Evolutionary conservation across 2,329 filamentous ascomycete genomes (phyloP), one percentile per base, ranked within the genome.

Genomic region (Lasiodiplodia sp.): DNA sequence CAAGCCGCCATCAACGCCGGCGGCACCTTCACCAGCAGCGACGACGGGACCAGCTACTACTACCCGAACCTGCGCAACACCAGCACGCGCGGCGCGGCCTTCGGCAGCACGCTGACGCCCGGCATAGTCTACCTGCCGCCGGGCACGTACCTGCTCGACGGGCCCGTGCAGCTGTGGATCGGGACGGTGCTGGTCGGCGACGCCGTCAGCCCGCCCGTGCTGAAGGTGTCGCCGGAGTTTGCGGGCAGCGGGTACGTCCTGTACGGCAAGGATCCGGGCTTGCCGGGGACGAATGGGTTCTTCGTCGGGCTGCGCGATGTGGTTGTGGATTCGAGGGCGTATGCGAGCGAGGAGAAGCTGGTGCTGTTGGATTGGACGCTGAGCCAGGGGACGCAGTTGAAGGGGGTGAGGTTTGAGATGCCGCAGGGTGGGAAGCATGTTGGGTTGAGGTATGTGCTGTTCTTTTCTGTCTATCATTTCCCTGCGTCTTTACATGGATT

Each of bases 341-440:
- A 71, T 14, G 14, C 68, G 11, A n/a, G 2, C 7, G 67, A 68
- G 14, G 60, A 69, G 16, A 66, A 70, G 3, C 62, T 75, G 34
- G 74, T 71, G 44, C 68, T 66, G 11, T 57, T 77, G 51, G 72
- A 76, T 21, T 77, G 76, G 75, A 71, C 72, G 34, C 74, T 76
- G 0, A 73, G 72, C 3, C 75, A 77, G 64, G 75, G 73, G 12
- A 76, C 74, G 1, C 72, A 72, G 47, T 53, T 77, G 55, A 67
- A 72, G 40, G 73, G 74, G 18, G 73, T 75, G 23, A 64, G 71
- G 44, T 74, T 82, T 62, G 71, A 71, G 49, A 81, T 82, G 79
- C 75, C 79, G 2, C 70, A 6, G n/a, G 51, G 70, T 18, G 77
- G 75, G 14, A 72, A 73, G 12, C 80, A 82, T 60, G 72, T 75